These are phyloP conservation scores for Rhizopus arrhizus DNA, from an alignment of 371 early-diverging fungal genomes.

Conservation along the genomic window DNA sequence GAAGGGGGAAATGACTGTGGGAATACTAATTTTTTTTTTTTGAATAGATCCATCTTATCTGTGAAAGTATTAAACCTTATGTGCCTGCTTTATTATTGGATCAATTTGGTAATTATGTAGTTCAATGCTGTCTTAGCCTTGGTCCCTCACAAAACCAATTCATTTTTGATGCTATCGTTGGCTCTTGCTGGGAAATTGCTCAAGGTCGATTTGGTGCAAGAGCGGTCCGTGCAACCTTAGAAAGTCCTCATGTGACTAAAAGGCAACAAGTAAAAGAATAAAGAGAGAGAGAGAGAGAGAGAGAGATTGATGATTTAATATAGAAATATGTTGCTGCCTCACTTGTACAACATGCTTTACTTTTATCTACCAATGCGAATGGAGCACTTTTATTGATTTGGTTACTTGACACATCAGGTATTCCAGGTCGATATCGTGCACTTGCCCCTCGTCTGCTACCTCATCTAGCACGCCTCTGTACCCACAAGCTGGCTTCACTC, in stretches of 20 bases:
- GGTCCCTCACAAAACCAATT: constrained; percentile 83
- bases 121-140: constrained; percentile 91
- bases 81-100: constrained; percentile 90
- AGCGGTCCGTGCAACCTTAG: constrained; percentile 92
- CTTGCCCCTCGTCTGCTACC: constrained; percentile 81
- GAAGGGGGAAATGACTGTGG: too few relatives aligned
- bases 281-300: constrained; percentile 26
- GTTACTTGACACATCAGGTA: constrained; percentile 85
- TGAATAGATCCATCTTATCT: constrained; percentile 63
- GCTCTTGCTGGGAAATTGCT: constrained; percentile 86
- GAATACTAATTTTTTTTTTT: too few relatives aligned
- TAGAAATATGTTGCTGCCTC: constrained; percentile 87
- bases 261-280: constrained; percentile 66
- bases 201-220: constrained; percentile 97
- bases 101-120: constrained; percentile 97
- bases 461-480: constrained; percentile 78
- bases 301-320: neutral
- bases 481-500: constrained; percentile 87
- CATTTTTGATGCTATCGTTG: constrained; percentile 91
- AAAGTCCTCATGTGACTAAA: constrained; percentile 79
- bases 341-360: constrained; percentile 80
- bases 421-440: constrained; percentile 85
- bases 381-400: constrained; percentile 91
- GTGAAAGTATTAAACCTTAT: constrained; percentile 70
- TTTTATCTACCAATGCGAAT: constrained; percentile 88